Percentiles rank a stretch among this genome's conserved stretches.
Conservation (phyloP, 2,329 filamentous ascomycete species). For the Diaporthe helianthi region DNA sequence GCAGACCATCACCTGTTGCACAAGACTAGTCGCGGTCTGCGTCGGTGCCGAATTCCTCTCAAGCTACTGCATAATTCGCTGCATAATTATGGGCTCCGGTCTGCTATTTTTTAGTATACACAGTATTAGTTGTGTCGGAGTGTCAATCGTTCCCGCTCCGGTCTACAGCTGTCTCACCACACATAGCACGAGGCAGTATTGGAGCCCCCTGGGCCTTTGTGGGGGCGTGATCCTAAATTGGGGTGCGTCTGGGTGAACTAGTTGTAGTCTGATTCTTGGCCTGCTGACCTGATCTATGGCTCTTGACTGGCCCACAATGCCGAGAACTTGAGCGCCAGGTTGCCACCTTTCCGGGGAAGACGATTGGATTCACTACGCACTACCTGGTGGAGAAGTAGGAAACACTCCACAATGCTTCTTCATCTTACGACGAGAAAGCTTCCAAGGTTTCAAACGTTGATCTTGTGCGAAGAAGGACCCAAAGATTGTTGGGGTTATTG, state of each 20-base stretch:
- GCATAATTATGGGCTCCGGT: conserved; percentile 5
- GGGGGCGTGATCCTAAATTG: neutral
- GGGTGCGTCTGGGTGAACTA: neutral
- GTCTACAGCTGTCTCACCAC: neutral
- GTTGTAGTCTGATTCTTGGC: neutral
- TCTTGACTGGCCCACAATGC: conserved; percentile 1
- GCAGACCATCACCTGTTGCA: neutral
- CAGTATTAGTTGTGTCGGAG: neutral
- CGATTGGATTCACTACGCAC: neutral
- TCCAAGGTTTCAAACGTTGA: neutral
- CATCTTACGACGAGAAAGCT: neutral
- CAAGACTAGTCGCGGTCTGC: neutral
- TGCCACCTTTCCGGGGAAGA: neutral
- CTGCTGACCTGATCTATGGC: neutral
- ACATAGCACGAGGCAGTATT: no score
- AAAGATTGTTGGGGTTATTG: no score
- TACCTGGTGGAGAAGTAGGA: neutral
- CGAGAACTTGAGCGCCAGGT: no score
- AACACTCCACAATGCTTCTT: neutral
- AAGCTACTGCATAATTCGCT: conserved; percentile 17
- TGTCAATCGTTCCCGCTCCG: neutral
- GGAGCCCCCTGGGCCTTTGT: neutral
- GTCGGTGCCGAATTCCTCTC: neutral
- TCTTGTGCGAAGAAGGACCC: neutral
- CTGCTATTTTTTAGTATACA: no score